phyloP scores from a whole-genome alignment of 1,284 basidiomycete genomes.

The Phlebopus sp. region DNA sequence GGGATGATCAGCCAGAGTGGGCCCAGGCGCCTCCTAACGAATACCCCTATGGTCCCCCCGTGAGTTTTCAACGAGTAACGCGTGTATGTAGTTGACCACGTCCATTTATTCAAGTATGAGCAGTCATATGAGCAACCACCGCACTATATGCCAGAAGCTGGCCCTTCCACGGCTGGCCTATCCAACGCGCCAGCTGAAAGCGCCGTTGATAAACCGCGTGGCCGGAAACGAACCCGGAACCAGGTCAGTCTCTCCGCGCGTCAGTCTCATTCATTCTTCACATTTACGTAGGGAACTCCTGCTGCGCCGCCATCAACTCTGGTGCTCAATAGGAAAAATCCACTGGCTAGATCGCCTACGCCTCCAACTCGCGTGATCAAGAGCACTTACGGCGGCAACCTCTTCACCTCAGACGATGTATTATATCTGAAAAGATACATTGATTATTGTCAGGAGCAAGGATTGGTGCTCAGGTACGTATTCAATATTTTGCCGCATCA shows the following conservation, averaged over 20 bases:
- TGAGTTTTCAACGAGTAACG: slow-evolving; percentile 26
- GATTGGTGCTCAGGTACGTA: slow-evolving; percentile 66
- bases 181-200: slow-evolving; percentile 25
- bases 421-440: slow-evolving; percentile 79
- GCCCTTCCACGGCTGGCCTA: slow-evolving; percentile 39
- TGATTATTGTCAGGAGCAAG: slow-evolving; percentile 81
- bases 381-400: slow-evolving; percentile 80
- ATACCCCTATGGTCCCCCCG: slow-evolving; percentile 55
- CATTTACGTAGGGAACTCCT: slow-evolving; percentile 42
- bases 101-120: slow-evolving; percentile 34
- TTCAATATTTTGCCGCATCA: not conserved
- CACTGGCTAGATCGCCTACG: slow-evolving; percentile 73
- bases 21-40: slow-evolving; percentile 39
- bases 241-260: slow-evolving; percentile 40
- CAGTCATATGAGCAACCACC: slow-evolving; percentile 42
- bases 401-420: slow-evolving; percentile 79
- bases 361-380: slow-evolving; percentile 79
- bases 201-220: slow-evolving; percentile 42
- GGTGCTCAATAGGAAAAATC: slow-evolving; percentile 59
- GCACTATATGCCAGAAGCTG: slow-evolving; percentile 49
- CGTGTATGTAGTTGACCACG: not conserved
- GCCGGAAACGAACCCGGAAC: slow-evolving; percentile 60
- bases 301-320: slow-evolving; percentile 61
- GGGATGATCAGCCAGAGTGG: slow-evolving; percentile 57
- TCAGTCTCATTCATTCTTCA: not conserved